These are phyloP conservation scores for Karstenula rhodostoma DNA, from an alignment of 2,329 filamentous ascomycete genomes.

Conservation along the genomic window DNA sequence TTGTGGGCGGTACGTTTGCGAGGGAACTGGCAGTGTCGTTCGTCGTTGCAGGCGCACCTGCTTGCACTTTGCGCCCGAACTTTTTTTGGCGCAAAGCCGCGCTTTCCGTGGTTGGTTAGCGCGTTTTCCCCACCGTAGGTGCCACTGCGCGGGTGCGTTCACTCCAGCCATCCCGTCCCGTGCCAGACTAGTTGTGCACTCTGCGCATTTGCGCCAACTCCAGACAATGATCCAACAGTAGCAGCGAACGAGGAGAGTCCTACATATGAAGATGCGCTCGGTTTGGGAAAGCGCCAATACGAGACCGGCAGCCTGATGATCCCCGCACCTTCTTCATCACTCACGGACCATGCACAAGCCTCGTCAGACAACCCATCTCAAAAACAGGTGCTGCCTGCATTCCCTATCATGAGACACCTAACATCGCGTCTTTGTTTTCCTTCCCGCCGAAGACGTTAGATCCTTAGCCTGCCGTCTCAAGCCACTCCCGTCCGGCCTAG, in stretches of 20 bases:
- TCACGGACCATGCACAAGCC: slow-evolving; percentile 19
- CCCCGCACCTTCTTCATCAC: slow-evolving; percentile 37
- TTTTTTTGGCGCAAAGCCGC: slow-evolving; percentile 33
- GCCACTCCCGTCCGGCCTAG: slow-evolving; percentile 19
- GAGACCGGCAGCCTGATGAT: slow-evolving; percentile 28
- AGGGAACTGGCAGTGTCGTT: slow-evolving; percentile 8
- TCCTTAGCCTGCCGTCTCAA: slow-evolving; percentile 23
- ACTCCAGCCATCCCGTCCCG: slow-evolving; percentile 2
- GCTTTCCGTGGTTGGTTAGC: slow-evolving; percentile 20
- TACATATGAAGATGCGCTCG: background rate
- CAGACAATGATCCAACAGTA: background rate
- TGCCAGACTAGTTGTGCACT: background rate
- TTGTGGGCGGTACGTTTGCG: slow-evolving; percentile 50
- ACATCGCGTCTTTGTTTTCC: slow-evolving; percentile 6
- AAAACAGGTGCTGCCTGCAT: slow-evolving; percentile 18
- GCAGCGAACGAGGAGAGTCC: background rate
- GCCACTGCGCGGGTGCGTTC: background rate
- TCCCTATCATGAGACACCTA: slow-evolving; percentile 27
- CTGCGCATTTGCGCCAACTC: slow-evolving; percentile 13
- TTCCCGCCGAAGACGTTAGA: slow-evolving; percentile 12
- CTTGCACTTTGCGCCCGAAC: slow-evolving; percentile 18
- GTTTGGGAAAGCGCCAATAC: slow-evolving; percentile 12
- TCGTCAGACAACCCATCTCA: slow-evolving; percentile 23
- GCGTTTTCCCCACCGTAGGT: slow-evolving; percentile 15
- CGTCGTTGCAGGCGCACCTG: slow-evolving; percentile 6